Percentiles rank a stretch among this genome's conserved stretches.
These are phyloP conservation scores for Anisogramma anomala DNA, from an alignment of 2,329 filamentous ascomycete species.

Conservation along the genomic window DNA sequence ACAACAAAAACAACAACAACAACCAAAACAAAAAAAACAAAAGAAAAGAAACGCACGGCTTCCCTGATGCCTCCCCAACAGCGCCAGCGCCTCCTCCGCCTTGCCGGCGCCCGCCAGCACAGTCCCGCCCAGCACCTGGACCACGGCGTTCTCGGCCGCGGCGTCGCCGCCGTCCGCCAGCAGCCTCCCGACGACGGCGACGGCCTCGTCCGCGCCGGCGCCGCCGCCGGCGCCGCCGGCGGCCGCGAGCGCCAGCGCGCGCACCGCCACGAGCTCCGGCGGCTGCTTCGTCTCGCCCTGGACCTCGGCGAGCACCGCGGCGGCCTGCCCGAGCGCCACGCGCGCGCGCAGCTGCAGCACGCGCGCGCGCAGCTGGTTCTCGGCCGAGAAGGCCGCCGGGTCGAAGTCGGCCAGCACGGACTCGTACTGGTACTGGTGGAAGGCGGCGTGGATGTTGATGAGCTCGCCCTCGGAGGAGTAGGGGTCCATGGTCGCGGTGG, in stretches of 20 bases:
- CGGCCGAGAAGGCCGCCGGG: constrained; percentile 62
- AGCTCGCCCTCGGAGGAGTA: constrained; percentile 62
- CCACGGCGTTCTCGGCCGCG: constrained; percentile 60
- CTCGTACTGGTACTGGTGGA: constrained; percentile 74
- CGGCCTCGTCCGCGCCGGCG: constrained; percentile 51
- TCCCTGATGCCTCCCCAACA: constrained; percentile 75
- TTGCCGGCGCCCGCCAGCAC: constrained; percentile 70
- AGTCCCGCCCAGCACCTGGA: constrained; percentile 73
- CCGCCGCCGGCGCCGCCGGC: constrained; percentile 40
- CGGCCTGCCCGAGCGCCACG: constrained; percentile 68
- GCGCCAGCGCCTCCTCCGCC: constrained; percentile 70
- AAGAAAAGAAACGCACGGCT: constrained; percentile 74
- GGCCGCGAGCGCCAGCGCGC: constrained; percentile 57
- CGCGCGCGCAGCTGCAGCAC: constrained; percentile 72
- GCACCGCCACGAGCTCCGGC: constrained; percentile 66
- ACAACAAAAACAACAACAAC: no score
- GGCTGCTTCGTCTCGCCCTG: constrained; percentile 49
- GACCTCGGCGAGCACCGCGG: constrained; percentile 59
- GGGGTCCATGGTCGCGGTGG: constrained; percentile 46
- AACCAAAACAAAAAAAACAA: no score
- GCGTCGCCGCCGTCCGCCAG: constrained; percentile 53
- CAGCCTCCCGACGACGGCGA: constrained; percentile 54
- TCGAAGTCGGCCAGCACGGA: constrained; percentile 71
- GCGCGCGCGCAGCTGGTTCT: constrained; percentile 66
- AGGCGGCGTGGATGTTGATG: constrained; percentile 59